Evolutionary conservation across 2,329 filamentous ascomycete genomes (phyloP).

Genomic region (Rhynchosporium agropyri): DNA sequence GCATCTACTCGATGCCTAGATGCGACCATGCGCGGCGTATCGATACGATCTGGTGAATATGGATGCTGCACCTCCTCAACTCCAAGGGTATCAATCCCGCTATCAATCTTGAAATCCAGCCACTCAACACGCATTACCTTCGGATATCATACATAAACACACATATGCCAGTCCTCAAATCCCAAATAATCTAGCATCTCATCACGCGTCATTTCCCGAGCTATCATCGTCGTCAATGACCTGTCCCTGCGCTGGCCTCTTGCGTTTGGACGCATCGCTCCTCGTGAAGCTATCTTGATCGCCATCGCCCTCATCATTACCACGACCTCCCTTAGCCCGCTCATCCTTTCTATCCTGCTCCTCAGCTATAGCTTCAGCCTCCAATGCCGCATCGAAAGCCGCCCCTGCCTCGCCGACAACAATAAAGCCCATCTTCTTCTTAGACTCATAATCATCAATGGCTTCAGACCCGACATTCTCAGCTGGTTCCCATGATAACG

Average conservation of each 20-base stretch:
- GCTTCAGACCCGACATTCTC: conserved; percentile 27
- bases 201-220: neutral
- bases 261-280: neutral
- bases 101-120: neutral
- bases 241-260: neutral
- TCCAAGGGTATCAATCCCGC: neutral
- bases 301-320: neutral
- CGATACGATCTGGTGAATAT: too few relatives aligned
- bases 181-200: neutral
- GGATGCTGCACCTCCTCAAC: too few relatives aligned
- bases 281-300: neutral
- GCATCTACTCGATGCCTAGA: neutral
- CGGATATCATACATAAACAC: neutral
- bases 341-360: neutral
- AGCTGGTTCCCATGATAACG: conserved; percentile 36
- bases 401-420: conserved; percentile 5
- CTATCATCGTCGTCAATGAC: conserved; percentile 16
- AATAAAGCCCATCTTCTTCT: conserved; percentile 10
- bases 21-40: neutral
- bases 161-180: neutral
- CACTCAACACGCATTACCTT: too few relatives aligned
- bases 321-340: neutral
- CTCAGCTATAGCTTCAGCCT: conserved; percentile 1
- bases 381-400: conserved; percentile 10
- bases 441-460: conserved; percentile 27